Evolutionary conservation across 1,284 basidiomycete genomes (phyloP).

Genomic region (Kalmanozyma brasiliensis): DNA sequence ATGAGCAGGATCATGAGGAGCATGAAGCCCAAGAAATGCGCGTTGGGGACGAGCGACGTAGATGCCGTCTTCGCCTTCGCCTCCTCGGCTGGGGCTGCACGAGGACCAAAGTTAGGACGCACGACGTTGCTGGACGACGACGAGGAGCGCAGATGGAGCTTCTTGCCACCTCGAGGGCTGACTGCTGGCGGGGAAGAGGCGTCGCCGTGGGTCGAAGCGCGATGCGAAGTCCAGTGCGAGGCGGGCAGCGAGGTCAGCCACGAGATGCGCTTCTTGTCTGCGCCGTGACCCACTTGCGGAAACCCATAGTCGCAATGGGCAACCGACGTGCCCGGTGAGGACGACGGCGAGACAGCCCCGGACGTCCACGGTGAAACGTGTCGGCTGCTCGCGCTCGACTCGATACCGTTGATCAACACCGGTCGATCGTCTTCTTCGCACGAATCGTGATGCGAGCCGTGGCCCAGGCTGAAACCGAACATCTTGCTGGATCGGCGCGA

Average conservation of each 20-base stretch:
- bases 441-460: background rate
- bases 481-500: conserved; percentile 8
- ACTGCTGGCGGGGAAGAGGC: conserved; percentile 9
- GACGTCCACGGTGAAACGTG: conserved; percentile 22
- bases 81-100: background rate
- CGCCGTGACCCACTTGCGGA: background rate
- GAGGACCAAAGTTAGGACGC: background rate
- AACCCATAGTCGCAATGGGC: conserved; percentile 10
- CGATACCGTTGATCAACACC: conserved; percentile 2
- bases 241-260: conserved; percentile 28
- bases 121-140: conserved; percentile 1
- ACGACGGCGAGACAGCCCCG: conserved; percentile 8
- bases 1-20: conserved; percentile 43
- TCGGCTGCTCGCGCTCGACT: conserved; percentile 10
- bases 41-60: conserved; percentile 23
- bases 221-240: conserved; percentile 13
- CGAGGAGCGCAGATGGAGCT: conserved; percentile 5
- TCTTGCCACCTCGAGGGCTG: conserved; percentile 1
- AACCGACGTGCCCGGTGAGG: conserved; percentile 20
- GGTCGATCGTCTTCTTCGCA: background rate
- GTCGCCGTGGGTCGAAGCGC: background rate
- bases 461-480: conserved; percentile 3
- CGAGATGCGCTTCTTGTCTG: conserved; percentile 23
- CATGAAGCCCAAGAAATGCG: conserved; percentile 35
- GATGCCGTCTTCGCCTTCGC: background rate